Percentiles rank a stretch among this genome's conserved stretches.
Evolutionary conservation across 2,329 filamentous ascomycete genomes (phyloP).

Genomic region (Periglandula ipomoeae): DNA sequence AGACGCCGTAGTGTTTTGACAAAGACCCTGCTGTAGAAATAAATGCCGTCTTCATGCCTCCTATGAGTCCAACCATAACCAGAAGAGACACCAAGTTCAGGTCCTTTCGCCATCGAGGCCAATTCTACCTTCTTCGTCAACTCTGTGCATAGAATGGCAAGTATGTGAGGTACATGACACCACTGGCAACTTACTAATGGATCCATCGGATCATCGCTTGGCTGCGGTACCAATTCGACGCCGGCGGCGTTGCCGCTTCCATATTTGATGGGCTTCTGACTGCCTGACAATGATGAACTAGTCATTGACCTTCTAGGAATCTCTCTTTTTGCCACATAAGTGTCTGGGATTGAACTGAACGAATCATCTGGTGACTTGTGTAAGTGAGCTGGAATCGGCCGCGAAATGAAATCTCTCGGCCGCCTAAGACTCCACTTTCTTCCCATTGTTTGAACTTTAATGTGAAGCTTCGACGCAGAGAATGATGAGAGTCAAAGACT

Average conservation of each 20-base stretch:
- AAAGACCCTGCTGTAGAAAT: slow-evolving; percentile 38
- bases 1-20: slow-evolving; percentile 31
- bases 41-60: slow-evolving; percentile 46
- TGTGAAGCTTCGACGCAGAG: background rate
- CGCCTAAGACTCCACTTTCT: background rate
- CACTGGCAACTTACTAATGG: slow-evolving; percentile 35
- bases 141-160: background rate
- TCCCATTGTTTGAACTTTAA: slow-evolving; percentile 1
- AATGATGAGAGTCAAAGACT: background rate
- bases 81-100: slow-evolving; percentile 37
- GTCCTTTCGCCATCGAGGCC: slow-evolving; percentile 45
- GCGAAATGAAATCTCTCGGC: slow-evolving; percentile 5
- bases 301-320: slow-evolving; percentile 8
- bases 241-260: slow-evolving; percentile 32
- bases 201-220: slow-evolving; percentile 44
- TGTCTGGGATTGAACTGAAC: background rate
- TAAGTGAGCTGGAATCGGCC: slow-evolving; percentile 2
- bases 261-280: slow-evolving; percentile 34
- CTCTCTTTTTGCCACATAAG: background rate
- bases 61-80: slow-evolving; percentile 34
- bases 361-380: background rate
- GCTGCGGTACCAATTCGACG: slow-evolving; percentile 43
- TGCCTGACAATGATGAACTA: slow-evolving; percentile 8
- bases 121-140: slow-evolving; percentile 33
- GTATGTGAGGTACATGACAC: background rate